phyloP scores from a whole-genome alignment of 495 filamentous ascomycete genomes.

The Aspergillus campestris region DNA sequence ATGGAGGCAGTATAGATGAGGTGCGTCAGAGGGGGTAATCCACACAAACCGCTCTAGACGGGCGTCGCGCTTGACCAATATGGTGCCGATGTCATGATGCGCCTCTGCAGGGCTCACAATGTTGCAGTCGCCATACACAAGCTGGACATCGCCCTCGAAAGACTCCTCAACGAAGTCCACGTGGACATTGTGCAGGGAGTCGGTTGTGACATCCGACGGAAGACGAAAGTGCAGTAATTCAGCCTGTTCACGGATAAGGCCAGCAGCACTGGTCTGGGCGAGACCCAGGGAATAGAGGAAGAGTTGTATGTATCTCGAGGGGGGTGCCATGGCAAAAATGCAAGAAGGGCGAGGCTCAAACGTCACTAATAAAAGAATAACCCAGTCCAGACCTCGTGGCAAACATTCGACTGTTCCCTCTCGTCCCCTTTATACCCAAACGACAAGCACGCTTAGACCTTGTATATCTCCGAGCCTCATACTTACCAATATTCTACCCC shows the following conservation, averaged over 20 bases:
- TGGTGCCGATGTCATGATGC: constrained; percentile 21
- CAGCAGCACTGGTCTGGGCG: not conserved
- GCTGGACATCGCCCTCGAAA: constrained; percentile 19
- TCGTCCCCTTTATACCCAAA: no score
- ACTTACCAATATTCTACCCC: no score
- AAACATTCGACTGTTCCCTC: no score
- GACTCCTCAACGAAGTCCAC: constrained; percentile 17
- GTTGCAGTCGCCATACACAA: constrained; percentile 26
- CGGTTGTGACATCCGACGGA: constrained; percentile 12
- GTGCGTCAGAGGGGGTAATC: constrained; percentile 23
- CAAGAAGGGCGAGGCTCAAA: no score
- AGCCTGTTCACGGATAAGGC: not conserved
- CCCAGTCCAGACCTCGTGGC: no score
- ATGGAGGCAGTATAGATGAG: constrained; percentile 23
- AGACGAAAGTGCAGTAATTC: constrained; percentile 6
- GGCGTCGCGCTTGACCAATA: constrained; percentile 19
- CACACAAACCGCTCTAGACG: constrained; percentile 26
- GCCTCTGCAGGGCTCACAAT: constrained; percentile 7
- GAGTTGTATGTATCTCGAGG: no score
- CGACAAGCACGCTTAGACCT: no score
- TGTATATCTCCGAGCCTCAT: no score
- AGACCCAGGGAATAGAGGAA: constrained; percentile 1
- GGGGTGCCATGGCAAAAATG: no score
- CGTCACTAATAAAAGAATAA: no score
- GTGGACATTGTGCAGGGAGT: constrained; percentile 27